Percentiles rank a stretch among this genome's conserved stretches.
These are phyloP conservation scores for Emydomyces testavorans DNA, from an alignment of 2,329 filamentous ascomycete species.

Conservation along the genomic window DNA sequence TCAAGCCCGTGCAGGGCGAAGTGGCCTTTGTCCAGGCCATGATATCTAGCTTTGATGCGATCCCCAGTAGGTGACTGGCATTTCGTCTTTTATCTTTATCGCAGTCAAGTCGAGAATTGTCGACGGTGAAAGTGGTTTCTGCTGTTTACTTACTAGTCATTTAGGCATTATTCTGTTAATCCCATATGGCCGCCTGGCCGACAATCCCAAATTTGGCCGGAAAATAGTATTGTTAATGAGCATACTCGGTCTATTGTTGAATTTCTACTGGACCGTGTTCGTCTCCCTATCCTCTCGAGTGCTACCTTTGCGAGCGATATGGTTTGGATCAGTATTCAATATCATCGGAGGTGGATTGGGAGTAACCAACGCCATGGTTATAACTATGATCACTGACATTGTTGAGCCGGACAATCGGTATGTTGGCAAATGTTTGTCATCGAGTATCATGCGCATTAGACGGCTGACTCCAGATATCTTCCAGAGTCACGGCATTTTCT, in stretches of 20 bases:
- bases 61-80: conserved; percentile 25
- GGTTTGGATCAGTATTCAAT: conserved; percentile 38
- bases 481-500: conserved; percentile 33
- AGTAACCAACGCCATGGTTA: conserved; percentile 37
- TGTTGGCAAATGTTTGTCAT: conserved; percentile 12
- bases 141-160: too few relatives aligned
- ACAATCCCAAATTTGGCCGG: conserved; percentile 33
- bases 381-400: conserved; percentile 44
- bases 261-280: conserved; percentile 24
- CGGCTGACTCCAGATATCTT: neutral
- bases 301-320: conserved; percentile 38
- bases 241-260: conserved; percentile 33
- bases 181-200: conserved; percentile 41
- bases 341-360: conserved; percentile 39
- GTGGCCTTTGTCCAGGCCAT: conserved; percentile 42
- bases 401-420: conserved; percentile 37
- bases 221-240: conserved; percentile 36
- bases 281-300: conserved; percentile 31
- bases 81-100: neutral
- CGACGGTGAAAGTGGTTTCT: too few relatives aligned
- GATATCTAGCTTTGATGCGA: conserved; percentile 39
- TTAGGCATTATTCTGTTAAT: conserved; percentile 38
- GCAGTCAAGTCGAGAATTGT: neutral
- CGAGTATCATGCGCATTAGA: neutral
- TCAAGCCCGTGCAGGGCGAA: conserved; percentile 39